Evolutionary conservation across 176 grass and related monocot species (phyloP), one percentile per base, ranked within the genome.

Genomic region (Zoysia japonica): DNA sequence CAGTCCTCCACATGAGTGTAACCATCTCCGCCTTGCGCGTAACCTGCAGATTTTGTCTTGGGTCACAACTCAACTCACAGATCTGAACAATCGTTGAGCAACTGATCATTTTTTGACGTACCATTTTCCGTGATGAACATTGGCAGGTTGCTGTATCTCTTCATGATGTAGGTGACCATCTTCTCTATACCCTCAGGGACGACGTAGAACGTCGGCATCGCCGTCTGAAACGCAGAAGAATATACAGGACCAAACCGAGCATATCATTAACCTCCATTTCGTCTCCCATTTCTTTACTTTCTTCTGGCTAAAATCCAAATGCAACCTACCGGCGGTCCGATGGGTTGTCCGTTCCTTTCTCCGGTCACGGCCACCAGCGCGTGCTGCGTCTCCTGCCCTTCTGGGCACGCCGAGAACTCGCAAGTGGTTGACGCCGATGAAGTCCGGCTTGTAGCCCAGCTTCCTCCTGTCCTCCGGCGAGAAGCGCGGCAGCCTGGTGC

Each of bases 91-190:
- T 8, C n/a, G 28, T 11, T n/a, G 4, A 57, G 17, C 11, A 13
- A 14, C 0, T 13, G 50, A 13, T 13, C 28, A 28, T 28, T 55
- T 7, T 57, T 57, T 2, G 12, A 5, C 8, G 60, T 78, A 88
- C 89, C 93, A 64, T 95, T 95, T 75, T 95, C 93, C 10, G 93
- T 91, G 52, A 95, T 82, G 76, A 85, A 92, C 84, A 89, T 90
- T 13, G 93, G 89, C 47, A 75, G 48, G 15, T 95, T 95, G 52
- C 78, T 92, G 73, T 95, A 92, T 89, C 93, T 87, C 67, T 75
- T 37, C 93, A 78, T 88, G 82, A 90, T 61, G 78, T 83, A 88
- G 51, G 78, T 48, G 61, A 92, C 75, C 36, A 89, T 83, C 69
- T 89, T 87, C 80, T 92, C 87, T 2, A 95, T 82, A 41, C 93